Conservation (phyloP, 768 basidiomycete genomes). For the Mycena pura region DNA sequence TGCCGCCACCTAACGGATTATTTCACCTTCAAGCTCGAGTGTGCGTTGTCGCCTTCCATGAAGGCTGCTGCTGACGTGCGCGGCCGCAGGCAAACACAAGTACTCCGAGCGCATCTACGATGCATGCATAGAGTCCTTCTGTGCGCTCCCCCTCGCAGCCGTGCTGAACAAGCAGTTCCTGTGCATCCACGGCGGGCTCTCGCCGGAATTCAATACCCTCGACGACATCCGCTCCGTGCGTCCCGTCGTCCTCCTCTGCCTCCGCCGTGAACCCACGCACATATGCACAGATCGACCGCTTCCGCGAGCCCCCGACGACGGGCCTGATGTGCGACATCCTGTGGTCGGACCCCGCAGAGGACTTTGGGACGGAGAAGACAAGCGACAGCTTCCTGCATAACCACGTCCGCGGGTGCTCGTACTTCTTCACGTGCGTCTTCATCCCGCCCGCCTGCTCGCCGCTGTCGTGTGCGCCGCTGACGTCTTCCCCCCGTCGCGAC, state of each 20-base stretch:
- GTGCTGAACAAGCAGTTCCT: conserved; percentile 99
- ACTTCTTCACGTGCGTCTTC: conserved; percentile 72
- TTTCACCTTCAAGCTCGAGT: conserved; percentile 98
- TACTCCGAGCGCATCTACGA: conserved; percentile 97
- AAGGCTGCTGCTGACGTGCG: not conserved
- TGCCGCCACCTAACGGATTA: conserved; percentile 98
- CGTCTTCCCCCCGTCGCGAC: no score
- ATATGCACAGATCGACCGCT: conserved; percentile 93
- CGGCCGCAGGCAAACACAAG: conserved; percentile 88
- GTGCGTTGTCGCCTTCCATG: conserved; percentile 52
- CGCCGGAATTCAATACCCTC: conserved; percentile 92
- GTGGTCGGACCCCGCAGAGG: conserved; percentile 97
- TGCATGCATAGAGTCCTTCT: conserved; percentile 97
- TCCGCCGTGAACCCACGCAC: not conserved
- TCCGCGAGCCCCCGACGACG: conserved; percentile 96
- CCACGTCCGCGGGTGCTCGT: conserved; percentile 95
- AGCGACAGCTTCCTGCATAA: conserved; percentile 94
- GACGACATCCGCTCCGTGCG: conserved; percentile 90
- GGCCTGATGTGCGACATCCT: conserved; percentile 98
- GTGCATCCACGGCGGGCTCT: conserved; percentile 98
- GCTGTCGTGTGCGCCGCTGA: not conserved
- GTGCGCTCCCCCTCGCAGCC: conserved; percentile 92
- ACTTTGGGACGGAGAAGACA: conserved; percentile 93
- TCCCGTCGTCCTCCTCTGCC: conserved; percentile 11
- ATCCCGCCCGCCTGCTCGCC: conserved; percentile 7